Evolutionary conservation across 495 filamentous ascomycete species (phyloP).

Genomic region (Friedmanniomyces simplex): DNA sequence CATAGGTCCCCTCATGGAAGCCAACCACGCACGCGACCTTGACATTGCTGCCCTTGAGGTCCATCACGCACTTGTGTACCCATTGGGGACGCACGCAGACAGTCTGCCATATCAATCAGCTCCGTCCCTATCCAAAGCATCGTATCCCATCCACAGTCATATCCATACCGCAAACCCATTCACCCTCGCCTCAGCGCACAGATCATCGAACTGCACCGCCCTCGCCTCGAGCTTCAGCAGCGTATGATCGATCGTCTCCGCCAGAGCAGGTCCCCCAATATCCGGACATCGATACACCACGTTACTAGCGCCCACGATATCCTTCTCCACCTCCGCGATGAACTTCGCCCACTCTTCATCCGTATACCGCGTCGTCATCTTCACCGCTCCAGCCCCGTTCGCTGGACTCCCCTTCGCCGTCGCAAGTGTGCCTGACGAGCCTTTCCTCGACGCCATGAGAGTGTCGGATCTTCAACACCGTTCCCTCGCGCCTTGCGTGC

Average conservation of each 20-base stretch:
- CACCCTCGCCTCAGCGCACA: slow-evolving; percentile 52
- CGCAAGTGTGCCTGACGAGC: no score
- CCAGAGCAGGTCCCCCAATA: slow-evolving; percentile 14
- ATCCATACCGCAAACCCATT: slow-evolving; percentile 45
- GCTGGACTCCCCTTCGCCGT: no score
- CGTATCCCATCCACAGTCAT: neutral
- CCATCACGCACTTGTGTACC: slow-evolving; percentile 43
- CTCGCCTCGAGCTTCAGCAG: slow-evolving; percentile 47
- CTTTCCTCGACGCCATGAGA: no score
- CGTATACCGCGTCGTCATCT: slow-evolving; percentile 24
- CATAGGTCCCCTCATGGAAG: slow-evolving; percentile 54
- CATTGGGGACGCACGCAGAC: slow-evolving; percentile 49
- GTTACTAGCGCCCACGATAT: slow-evolving; percentile 19
- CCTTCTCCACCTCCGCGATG: slow-evolving; percentile 11
- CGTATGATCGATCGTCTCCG: slow-evolving; percentile 53
- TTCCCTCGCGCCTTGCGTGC: no score
- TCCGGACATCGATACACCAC: neutral
- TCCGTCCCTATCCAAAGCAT: no score
- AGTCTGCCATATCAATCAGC: slow-evolving; percentile 25
- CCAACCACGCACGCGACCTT: slow-evolving; percentile 54
- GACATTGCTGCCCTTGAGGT: slow-evolving; percentile 41
- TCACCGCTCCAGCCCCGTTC: neutral
- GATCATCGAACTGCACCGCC: slow-evolving; percentile 43
- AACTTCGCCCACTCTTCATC: slow-evolving; percentile 30
- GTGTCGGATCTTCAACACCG: no score